Conservation (phyloP, 2,329 filamentous ascomycete genomes). For the Xylaria polymorpha region DNA sequence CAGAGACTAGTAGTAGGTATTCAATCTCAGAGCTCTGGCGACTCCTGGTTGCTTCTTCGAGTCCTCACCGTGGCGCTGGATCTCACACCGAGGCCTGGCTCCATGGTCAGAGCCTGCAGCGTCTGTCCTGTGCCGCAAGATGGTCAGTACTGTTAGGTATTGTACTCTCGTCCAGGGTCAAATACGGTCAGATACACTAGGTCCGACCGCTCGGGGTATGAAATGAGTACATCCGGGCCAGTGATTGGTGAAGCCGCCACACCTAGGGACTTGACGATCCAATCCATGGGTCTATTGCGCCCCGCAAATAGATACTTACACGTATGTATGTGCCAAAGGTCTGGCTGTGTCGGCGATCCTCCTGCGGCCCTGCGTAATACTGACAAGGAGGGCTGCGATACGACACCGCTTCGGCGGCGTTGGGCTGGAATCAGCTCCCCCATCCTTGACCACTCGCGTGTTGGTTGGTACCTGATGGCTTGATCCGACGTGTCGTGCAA, state of each 20-base stretch:
- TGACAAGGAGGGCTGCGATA: constrained; percentile 46
- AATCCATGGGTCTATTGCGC: constrained; percentile 34
- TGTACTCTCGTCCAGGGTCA: constrained; percentile 26
- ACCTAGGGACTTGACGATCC: constrained; percentile 28
- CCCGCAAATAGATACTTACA: constrained; percentile 35
- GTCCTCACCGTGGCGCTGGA: constrained; percentile 35
- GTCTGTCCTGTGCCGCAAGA: constrained; percentile 13
- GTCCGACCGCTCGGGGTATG: constrained; percentile 28
- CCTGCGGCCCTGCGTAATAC: constrained; percentile 47
- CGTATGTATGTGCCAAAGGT: constrained; percentile 35
- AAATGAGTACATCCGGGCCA: constrained; percentile 20
- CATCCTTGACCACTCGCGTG: constrained; percentile 40
- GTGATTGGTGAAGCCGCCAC: constrained; percentile 32
- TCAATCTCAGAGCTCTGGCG: constrained; percentile 14
- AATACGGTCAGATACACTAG: constrained; percentile 32
- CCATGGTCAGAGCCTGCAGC: constrained; percentile 21
- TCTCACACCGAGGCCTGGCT: constrained; percentile 33
- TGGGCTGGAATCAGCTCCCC: constrained; percentile 48
- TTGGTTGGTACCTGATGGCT: constrained; percentile 51
- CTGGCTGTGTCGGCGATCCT: constrained; percentile 49
- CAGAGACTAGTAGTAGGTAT: constrained; percentile 19
- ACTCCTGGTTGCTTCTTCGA: constrained; percentile 22
- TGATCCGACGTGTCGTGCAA: constrained; percentile 37
- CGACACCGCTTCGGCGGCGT: constrained; percentile 46
- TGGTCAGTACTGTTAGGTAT: constrained; percentile 7